phyloP scores from a whole-genome alignment of 345 rosid genomes.

The Chamaenerion angustifolium region DNA sequence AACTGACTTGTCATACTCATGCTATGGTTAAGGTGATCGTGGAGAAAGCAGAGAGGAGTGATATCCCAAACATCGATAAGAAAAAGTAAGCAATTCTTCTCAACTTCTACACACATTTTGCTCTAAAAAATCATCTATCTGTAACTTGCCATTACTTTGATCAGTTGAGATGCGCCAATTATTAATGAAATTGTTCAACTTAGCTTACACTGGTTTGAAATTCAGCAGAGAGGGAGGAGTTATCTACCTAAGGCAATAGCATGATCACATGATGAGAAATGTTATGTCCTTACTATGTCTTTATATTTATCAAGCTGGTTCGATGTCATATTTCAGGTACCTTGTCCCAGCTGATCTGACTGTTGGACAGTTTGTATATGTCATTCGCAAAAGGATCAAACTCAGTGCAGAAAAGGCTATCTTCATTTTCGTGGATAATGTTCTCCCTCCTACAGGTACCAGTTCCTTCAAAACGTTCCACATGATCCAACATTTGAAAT shows the following conservation, averaged over 20 bases:
- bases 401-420: slow-evolving; percentile 92
- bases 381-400: slow-evolving; percentile 82
- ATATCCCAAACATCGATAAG: slow-evolving; percentile 89
- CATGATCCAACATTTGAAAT: no score
- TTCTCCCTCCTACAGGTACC: slow-evolving; percentile 87
- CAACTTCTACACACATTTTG: background rate
- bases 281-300: no score
- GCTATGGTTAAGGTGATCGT: slow-evolving; percentile 55
- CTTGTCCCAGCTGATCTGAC: slow-evolving; percentile 93
- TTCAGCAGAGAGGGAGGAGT: no score
- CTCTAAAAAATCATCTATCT: background rate
- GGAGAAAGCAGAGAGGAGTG: slow-evolving; percentile 93
- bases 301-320: background rate
- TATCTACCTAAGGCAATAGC: no score
- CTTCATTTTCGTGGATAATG: slow-evolving; percentile 86
- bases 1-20: slow-evolving; percentile 7
- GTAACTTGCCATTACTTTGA: no score
- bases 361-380: slow-evolving; percentile 86
- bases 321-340: slow-evolving; percentile 36
- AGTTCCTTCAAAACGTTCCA: no score
- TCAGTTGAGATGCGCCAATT: no score
- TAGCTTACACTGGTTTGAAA: no score
- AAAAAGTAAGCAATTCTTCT: slow-evolving; percentile 44
- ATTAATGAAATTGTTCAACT: no score
- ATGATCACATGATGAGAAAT: no score